Evolutionary conservation across 2,329 filamentous ascomycete genomes (phyloP), one percentile per base, ranked within the genome.

Genomic region (Diaporthe eres): DNA sequence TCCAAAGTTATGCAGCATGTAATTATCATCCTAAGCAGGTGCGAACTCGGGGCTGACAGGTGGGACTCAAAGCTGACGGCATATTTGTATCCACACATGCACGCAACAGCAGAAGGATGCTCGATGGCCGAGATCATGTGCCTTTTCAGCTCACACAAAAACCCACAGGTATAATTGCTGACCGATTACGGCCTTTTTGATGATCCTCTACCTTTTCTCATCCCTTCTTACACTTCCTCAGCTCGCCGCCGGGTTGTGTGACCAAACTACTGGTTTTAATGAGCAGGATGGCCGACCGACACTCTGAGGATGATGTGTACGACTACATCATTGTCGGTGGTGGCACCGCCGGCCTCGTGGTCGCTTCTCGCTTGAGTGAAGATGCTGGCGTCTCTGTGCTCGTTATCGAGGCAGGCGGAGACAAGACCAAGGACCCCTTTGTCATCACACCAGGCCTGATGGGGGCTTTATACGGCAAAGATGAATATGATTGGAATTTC

Each of bases 251-350:
- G 39, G 8, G 0, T 34, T 10, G 10, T n/a, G 17, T 34, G 15
- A 65, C 17, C 28, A 65, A 19, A 6, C 25, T n/a, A 8, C 44
- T n/a, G 3, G 9, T 31, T 13, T 8, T n/a, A 28, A 34, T 4
- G 9, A 13, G 5, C 19, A 65, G 13, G 19, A 65, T 65, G 61
- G 17, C 42, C 4, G 25, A 7, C 22, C 25, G 9, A 65, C n/a
- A 42, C 15, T 12, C 2, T 12, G 34, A 17, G 57, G 28, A 34
- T 17, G 55, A 55, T 12, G 19, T 6, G 10, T 88, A 85, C 82
- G 86, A 88, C 80, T 88, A 86, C 79, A 80, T 88, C 76, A 82
- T 89, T 67, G 86, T 87, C 28, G 87, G 87, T 49, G 87, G 87
- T 22, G 87, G 87, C 19, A 88, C 87, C 4, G 84, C 86, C 31